Evolutionary conservation across 345 rosid genomes (phyloP).

Genomic region (Rubroshorea leprosula): DNA sequence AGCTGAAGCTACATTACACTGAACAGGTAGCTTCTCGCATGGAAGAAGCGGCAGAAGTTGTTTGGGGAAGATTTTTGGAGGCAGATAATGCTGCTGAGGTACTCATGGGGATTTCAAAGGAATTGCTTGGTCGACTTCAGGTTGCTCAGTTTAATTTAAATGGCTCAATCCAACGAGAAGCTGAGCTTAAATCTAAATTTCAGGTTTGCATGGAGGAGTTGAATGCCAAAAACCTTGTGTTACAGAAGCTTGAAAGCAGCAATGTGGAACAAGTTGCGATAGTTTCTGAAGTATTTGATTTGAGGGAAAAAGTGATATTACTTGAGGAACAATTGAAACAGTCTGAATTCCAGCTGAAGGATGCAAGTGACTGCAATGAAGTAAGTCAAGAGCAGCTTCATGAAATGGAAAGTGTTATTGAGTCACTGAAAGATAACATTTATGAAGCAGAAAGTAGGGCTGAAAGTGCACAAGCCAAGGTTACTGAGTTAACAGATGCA

Average conservation of each 20-base stretch:
- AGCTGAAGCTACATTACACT: slow-evolving; percentile 66
- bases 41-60: slow-evolving; percentile 96
- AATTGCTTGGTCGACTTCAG: slow-evolving; percentile 57
- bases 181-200: slow-evolving; percentile 46
- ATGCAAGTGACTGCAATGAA: slow-evolving; percentile 44
- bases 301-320: slow-evolving; percentile 47
- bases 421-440: slow-evolving; percentile 57
- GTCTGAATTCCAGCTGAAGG: slow-evolving; percentile 38
- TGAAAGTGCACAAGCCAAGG: slow-evolving; percentile 65
- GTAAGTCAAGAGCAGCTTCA: slow-evolving; percentile 59
- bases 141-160: slow-evolving; percentile 62
- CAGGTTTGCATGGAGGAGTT: slow-evolving; percentile 39
- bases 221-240: slow-evolving; percentile 35
- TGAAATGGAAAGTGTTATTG: slow-evolving; percentile 62
- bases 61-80: slow-evolving; percentile 89
- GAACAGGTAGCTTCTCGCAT: slow-evolving; percentile 76
- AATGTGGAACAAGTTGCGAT: slow-evolving; percentile 30
- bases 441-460: slow-evolving; percentile 67
- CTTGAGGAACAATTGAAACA: slow-evolving; percentile 55
- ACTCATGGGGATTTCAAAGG: slow-evolving; percentile 81
- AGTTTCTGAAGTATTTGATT: slow-evolving; percentile 44
- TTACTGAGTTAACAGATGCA: slow-evolving; percentile 53
- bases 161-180: slow-evolving; percentile 55
- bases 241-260: slow-evolving; percentile 47
- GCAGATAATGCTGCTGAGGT: slow-evolving; percentile 87